Base-by-base conservation (phyloP, 805 yeast genomes). In the Peterozyma xylosa region DNA sequence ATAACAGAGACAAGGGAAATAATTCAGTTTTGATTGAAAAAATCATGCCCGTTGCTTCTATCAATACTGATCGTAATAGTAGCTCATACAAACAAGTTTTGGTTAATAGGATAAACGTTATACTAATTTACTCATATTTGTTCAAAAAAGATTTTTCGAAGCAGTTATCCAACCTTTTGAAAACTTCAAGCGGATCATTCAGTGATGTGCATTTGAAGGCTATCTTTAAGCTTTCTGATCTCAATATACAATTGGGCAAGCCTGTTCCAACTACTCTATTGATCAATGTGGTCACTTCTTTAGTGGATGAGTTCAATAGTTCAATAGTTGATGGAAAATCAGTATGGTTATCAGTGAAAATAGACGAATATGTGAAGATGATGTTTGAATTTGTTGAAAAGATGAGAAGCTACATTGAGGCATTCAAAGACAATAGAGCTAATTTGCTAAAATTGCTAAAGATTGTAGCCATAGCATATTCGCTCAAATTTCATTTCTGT, bases 1-100 rank as follows among this genome's bases (percentile, higher is more conserved):
- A 4, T 41, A 39, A 45, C 30, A 11, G 21, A n/a, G 16, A 32
- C 10, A 17, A 36, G n/a, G 16, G 16, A n/a, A 39, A 49, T 16
- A 37, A 42, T 3, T 47, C 49, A 27, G 39, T 48, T 30, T 37
- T 62, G 30, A 42, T 63, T 15, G 68, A 63, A 30, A 61, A 62
- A 37, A 46, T 64, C 16, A 59, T 57, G 9, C 69, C 69, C 1
- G 53, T 63, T 11, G 59, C 64, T 14, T 54, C 57, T 17, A 49
- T 60, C 10, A 46, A 50, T 33, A 56, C 60, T 3, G 55, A 56
- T 43, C 52, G 57, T 3, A 17, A 21, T 10, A 34, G 36, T 33
- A 10, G 36, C 14, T 15, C 34, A 17, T 43, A 36, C 5, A 30
- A 50, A 3, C 35, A 38, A 1, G 49, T 59, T 3, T 44, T 64